Evolutionary conservation across 495 filamentous ascomycete genomes (phyloP).

Genomic region (Collariella sp.): DNA sequence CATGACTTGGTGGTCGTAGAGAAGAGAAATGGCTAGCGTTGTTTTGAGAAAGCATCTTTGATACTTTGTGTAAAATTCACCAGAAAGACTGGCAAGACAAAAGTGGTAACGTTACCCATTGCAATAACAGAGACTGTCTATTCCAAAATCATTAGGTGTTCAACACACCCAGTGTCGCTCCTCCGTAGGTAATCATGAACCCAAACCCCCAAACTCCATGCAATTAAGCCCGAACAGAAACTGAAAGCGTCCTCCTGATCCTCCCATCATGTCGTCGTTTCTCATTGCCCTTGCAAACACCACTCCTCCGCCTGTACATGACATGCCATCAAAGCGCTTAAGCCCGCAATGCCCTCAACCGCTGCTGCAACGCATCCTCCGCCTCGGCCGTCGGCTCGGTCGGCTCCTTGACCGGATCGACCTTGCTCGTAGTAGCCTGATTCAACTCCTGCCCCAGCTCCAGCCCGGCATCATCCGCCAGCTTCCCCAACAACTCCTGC

Average conservation of each 20-base stretch:
- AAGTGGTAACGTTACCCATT: no score
- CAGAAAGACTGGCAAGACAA: no score
- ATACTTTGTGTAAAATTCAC: no score
- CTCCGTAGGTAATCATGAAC: neutral
- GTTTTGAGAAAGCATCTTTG: no score
- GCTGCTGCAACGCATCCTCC: conserved; percentile 55
- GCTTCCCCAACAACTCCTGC: conserved; percentile 67
- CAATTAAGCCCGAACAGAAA: no score
- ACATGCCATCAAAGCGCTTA: no score
- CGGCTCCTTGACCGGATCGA: conserved; percentile 37
- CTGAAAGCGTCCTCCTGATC: no score
- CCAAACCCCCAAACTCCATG: neutral
- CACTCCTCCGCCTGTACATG: no score
- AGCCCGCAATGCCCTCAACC: conserved; percentile 45
- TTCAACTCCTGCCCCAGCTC: conserved; percentile 65
- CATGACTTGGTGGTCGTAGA: neutral
- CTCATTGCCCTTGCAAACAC: neutral
- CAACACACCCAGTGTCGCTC: neutral
- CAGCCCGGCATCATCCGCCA: conserved; percentile 74
- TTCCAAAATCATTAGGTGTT: neutral
- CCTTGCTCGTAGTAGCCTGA: conserved; percentile 46
- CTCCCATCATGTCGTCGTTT: neutral
- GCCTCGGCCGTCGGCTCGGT: conserved; percentile 51
- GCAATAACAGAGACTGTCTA: neutral
- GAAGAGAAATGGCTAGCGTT: no score